Evolutionary conservation across 306 rosid species (phyloP).

Genomic region (Cucumis cinereus): DNA sequence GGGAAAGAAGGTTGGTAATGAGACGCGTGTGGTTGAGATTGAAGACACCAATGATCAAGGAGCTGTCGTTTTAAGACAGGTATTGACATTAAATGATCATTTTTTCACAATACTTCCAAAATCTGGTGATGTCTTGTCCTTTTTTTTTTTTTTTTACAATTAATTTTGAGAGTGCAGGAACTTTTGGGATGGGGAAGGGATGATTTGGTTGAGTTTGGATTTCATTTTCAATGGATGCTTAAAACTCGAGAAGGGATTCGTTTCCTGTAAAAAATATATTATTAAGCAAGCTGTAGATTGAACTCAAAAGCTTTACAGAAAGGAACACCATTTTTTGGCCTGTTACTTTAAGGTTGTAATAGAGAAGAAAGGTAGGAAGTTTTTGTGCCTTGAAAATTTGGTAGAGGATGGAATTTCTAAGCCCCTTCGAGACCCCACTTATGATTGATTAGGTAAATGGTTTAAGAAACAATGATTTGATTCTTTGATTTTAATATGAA

Average conservation of each 20-base stretch:
- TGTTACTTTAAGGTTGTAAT: background rate
- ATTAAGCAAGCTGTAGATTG: background rate
- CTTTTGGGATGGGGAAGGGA: background rate
- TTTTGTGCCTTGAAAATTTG: background rate
- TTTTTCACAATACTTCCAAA: background rate
- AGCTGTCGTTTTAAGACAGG: slow-evolving; percentile 70
- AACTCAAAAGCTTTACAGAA: background rate
- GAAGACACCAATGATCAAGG: slow-evolving; percentile 49
- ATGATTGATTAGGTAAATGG: background rate
- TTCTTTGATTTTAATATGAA: background rate
- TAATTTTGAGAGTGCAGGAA: background rate
- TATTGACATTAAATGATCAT: slow-evolving; percentile 1
- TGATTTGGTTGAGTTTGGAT: background rate
- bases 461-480: background rate
- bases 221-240: background rate
- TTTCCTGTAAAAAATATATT: background rate
- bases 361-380: background rate
- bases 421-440: background rate
- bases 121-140: background rate
- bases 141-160: background rate
- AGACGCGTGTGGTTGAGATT: slow-evolving; percentile 67
- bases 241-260: background rate
- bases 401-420: background rate
- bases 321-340: background rate
- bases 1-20: slow-evolving; percentile 29